Evolutionary conservation across 2,329 filamentous ascomycete species (phyloP).

Genomic region (Camptophora hylomeconis): DNA sequence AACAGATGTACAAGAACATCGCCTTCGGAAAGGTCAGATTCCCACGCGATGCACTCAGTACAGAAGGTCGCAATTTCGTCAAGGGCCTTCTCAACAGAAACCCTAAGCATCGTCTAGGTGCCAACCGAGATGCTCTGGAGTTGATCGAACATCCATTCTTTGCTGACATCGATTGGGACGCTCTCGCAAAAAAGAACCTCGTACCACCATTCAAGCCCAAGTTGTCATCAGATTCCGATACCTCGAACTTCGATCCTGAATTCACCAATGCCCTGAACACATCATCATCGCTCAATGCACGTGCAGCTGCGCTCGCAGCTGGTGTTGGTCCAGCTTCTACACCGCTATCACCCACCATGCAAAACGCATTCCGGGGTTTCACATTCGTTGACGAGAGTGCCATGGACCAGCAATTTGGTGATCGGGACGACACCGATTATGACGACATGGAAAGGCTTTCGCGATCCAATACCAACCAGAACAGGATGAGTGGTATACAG

Average conservation of each 20-base stretch:
- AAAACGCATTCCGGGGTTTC: conserved; percentile 96
- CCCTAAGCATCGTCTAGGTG: conserved; percentile 85
- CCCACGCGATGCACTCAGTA: conserved; percentile 82
- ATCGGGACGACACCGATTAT: conserved; percentile 23
- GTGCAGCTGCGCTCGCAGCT: conserved; percentile 71
- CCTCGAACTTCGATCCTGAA: conserved; percentile 96
- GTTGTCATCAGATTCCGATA: conserved; percentile 87
- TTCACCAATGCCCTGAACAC: conserved; percentile 90
- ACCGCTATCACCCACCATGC: conserved; percentile 84
- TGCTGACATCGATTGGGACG: conserved; percentile 81
- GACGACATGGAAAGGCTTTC: conserved; percentile 18
- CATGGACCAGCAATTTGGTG: conserved; percentile 69
- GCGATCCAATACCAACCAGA: conserved; percentile 16
- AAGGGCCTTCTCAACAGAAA: conserved; percentile 96
- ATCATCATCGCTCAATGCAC: conserved; percentile 77
- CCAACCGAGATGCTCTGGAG: conserved; percentile 81
- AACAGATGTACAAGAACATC: conserved; percentile 99
- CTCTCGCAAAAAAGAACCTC: conserved; percentile 77
- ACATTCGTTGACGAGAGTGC: conserved; percentile 98
- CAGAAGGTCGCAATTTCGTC: conserved; percentile 93
- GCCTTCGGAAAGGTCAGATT: conserved; percentile 97
- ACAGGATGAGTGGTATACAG: conserved; percentile 32
- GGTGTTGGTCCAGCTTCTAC: conserved; percentile 76
- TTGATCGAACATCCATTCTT: conserved; percentile 94
- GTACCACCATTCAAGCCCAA: conserved; percentile 97